phyloP scores from a whole-genome alignment of 306 rosid genomes.

The Sicyos edulis region DNA sequence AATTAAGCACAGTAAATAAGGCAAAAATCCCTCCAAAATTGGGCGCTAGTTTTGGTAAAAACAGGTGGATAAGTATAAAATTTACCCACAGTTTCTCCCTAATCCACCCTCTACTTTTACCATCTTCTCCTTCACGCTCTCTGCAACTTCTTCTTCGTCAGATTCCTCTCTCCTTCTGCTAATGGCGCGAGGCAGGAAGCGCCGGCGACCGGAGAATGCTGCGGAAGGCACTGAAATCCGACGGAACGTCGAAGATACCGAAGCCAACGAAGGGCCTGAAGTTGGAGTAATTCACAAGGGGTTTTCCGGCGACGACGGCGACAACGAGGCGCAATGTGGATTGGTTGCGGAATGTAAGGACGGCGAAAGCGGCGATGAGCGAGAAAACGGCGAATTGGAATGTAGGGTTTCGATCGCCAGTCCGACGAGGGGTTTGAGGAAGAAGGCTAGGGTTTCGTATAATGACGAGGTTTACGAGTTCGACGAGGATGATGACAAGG shows the following conservation, averaged over 20 bases:
- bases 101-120: conserved; percentile 10
- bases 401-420: not conserved
- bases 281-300: not conserved
- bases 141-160: not conserved
- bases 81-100: conserved; percentile 19
- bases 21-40: not conserved
- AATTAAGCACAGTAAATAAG: not conserved
- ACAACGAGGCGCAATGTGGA: conserved; percentile 9
- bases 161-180: not conserved
- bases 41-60: conserved; percentile 11
- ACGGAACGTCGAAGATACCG: not conserved
- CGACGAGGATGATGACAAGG: not conserved
- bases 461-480: not conserved
- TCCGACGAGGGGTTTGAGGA: conserved; percentile 8
- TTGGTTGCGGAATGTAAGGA: not conserved
- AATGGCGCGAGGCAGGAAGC: conserved; percentile 21
- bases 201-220: conserved; percentile 2
- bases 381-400: conserved; percentile 2
- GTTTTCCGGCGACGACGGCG: not conserved
- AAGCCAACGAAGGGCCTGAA: not conserved
- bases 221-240: not conserved
- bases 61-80: not conserved
- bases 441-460: conserved; percentile 20
- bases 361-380: not conserved
- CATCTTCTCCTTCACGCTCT: not conserved